A percentile compares a stretch with the other conserved stretches of the same genome.
Conservation (phyloP, 1,139 yeast species). For the Saccharomyces pastorianus region DNA sequence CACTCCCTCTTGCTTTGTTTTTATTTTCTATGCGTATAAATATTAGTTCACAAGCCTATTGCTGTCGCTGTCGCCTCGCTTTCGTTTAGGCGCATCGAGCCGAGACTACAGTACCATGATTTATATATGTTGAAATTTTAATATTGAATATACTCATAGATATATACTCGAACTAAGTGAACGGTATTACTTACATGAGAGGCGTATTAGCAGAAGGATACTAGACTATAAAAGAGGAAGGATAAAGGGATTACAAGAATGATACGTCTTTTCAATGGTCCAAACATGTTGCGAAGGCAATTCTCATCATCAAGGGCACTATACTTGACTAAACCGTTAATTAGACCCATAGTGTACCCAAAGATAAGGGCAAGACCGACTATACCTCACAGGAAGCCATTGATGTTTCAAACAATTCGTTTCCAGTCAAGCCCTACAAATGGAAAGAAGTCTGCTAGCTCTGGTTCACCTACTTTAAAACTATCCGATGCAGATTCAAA, state of each 20-base stretch:
- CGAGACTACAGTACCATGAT: not conserved
- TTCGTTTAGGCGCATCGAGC: not conserved
- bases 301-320: constrained; percentile 4
- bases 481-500: not conserved
- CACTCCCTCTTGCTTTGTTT: not conserved
- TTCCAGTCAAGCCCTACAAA: not conserved
- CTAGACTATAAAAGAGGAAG: not conserved
- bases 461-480: not conserved
- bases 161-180: not conserved
- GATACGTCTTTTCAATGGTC: not conserved
- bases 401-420: not conserved
- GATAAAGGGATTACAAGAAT: not conserved
- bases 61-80: not conserved
- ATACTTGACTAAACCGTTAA: constrained; percentile 2
- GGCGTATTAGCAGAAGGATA: not conserved
- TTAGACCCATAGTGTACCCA: constrained; percentile 2
- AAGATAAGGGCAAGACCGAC: not conserved
- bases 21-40: too few relatives aligned
- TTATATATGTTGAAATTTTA: not conserved
- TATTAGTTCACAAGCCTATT: too few relatives aligned
- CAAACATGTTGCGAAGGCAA: not conserved
- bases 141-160: not conserved
- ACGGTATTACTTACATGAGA: not conserved
- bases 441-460: constrained; percentile 1
- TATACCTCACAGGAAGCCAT: not conserved